Evolutionary conservation across 768 basidiomycete genomes (phyloP), one percentile per base, ranked within the genome.

Genomic region (Panaeolus papilionaceus): DNA sequence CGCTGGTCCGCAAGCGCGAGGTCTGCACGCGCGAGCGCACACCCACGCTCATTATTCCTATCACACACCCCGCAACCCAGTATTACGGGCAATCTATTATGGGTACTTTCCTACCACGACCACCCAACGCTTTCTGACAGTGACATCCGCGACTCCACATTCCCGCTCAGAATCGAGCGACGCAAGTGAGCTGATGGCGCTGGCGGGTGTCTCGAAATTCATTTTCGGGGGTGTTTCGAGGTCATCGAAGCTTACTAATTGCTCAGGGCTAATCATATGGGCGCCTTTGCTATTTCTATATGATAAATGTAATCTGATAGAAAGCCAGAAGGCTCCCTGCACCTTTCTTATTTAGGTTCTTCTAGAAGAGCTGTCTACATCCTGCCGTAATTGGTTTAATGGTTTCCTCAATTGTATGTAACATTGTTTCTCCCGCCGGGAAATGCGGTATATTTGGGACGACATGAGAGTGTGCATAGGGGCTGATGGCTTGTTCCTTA

Each of bases 391-490:
- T 9, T 26, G 23, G 47, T 51, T 51, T 23, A 51, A 51, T 51
- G 47, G 47, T 51, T 51, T 51, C 47, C 47, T 51, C 20, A 26
- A 23, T 23, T 23, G 47, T 51, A 20, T 51, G 23, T 3, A 51
- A n/a, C 47, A 51, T 11, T 51, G 47, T 51, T 51, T 51, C 47
- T 51, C n/a, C 47, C 47, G 47, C 8, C 47, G 47, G 47, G 47
- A n/a, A 51, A 51, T 23, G 47, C 47, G 47, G 47, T 51, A 51
- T 51, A 51, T 51, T 51, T 51, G 47, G 47, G 42, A 23, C n/a
- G n/a, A 51, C 47, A 51, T 51, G 47, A 51, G 47, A 51, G 47
- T 12, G 8, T 4, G 28, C 28, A 2, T 11, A 23, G 47, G 47
- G 47, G 5, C 11, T 16, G 20, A 26, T 4, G 23, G 20, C n/a